Evolutionary conservation across 1,139 yeast genomes (phyloP).

Genomic region (Citeromyces hawaiiensis): DNA sequence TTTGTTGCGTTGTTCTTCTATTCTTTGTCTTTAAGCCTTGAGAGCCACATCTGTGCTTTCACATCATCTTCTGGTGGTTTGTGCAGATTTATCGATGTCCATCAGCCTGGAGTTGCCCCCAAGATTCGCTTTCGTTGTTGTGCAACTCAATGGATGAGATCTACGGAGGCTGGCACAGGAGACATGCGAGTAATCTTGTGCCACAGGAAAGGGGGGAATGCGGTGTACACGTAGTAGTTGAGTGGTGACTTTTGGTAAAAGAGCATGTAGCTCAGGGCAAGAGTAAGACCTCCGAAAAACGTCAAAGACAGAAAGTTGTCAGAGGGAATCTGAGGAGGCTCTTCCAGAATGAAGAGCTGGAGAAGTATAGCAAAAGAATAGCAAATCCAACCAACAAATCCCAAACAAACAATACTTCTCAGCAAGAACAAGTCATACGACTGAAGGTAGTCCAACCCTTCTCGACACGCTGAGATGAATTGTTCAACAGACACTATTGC

Average conservation of each 20-base stretch:
- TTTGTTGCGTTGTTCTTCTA: too few species aligned
- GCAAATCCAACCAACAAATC: conserved; percentile 90
- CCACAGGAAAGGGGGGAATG: conserved; percentile 88
- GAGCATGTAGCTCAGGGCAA: conserved; percentile 37
- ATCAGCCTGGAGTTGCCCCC: too few species aligned
- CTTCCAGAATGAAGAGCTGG: conserved; percentile 50
- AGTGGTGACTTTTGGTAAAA: conserved; percentile 71
- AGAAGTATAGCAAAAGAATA: conserved; percentile 74
- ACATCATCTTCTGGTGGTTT: too few species aligned
- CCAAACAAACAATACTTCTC: conserved; percentile 75
- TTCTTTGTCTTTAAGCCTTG: too few species aligned
- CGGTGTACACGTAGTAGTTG: conserved; percentile 73
- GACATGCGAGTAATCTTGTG: conserved; percentile 40
- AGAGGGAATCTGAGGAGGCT: conserved; percentile 7
- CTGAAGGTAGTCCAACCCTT: conserved; percentile 75
- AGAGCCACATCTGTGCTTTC: too few species aligned
- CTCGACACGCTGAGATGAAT: conserved; percentile 55
- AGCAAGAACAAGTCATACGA: conserved; percentile 83
- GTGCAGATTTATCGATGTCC: too few species aligned
- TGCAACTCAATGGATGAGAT: too few species aligned
- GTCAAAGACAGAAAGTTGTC: conserved; percentile 10
- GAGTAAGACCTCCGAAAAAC: conserved; percentile 23
- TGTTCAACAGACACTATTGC: conserved; percentile 55
- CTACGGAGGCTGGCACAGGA: conserved; percentile 22
- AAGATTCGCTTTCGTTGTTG: too few species aligned